These are phyloP conservation scores for Penicillium dipodomyicola DNA, from an alignment of 495 filamentous ascomycete species.

Conservation along the genomic window DNA sequence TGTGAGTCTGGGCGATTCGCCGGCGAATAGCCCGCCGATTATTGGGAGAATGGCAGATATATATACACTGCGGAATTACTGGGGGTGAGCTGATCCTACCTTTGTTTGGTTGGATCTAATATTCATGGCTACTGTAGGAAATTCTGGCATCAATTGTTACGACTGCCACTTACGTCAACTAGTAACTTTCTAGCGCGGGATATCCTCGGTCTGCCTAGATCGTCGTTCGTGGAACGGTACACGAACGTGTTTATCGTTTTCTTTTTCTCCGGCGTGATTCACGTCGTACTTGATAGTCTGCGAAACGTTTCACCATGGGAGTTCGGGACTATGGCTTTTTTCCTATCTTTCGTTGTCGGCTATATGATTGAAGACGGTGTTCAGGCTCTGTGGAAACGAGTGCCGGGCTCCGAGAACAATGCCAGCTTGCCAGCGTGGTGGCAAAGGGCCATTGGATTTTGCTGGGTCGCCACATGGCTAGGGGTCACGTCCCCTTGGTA, in stretches of 20 bases:
- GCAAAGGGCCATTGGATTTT: slow-evolving; percentile 17
- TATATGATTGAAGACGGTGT: slow-evolving; percentile 35
- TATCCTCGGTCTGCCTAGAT: slow-evolving; percentile 26
- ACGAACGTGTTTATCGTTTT: slow-evolving; percentile 37
- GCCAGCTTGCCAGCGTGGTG: background rate
- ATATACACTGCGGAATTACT: slow-evolving; percentile 34
- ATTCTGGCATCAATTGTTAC: slow-evolving; percentile 44
- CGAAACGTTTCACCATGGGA: slow-evolving; percentile 17
- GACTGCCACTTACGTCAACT: slow-evolving; percentile 26
- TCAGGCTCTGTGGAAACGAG: slow-evolving; percentile 18
- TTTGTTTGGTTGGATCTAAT: background rate
- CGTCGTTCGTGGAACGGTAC: slow-evolving; percentile 31
- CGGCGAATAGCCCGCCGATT: slow-evolving; percentile 31
- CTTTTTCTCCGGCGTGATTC: slow-evolving; percentile 30
- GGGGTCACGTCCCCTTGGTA: slow-evolving; percentile 12
- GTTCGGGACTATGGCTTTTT: slow-evolving; percentile 31
- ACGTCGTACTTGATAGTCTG: slow-evolving; percentile 24
- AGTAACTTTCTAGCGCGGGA: slow-evolving; percentile 30
- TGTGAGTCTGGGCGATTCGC: slow-evolving; percentile 13
- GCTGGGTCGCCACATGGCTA: slow-evolving; percentile 20
- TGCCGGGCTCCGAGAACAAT: background rate
- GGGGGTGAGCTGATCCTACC: slow-evolving; percentile 27
- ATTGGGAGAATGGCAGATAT: slow-evolving; percentile 33
- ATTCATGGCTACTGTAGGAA: slow-evolving; percentile 20
- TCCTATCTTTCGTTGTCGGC: slow-evolving; percentile 32